phyloP scores from a whole-genome alignment of 306 rosid genomes.

The Prosopis cineraria region DNA sequence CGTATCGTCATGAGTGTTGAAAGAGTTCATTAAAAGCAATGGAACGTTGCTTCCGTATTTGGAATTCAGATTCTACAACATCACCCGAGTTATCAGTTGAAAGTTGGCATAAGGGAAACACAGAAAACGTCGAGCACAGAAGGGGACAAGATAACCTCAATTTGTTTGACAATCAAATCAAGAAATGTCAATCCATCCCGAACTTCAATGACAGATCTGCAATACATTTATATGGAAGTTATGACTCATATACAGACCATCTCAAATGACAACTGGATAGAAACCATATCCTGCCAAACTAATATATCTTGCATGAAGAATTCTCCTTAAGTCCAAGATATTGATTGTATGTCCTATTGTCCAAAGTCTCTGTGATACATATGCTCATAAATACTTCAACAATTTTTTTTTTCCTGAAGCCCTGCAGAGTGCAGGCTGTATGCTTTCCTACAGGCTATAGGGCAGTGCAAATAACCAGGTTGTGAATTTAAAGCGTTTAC shows the following conservation, averaged over 20 bases:
- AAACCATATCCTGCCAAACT: not conserved
- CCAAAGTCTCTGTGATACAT: not conserved
- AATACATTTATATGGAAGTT: conserved; percentile 29
- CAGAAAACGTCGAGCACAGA: conserved; percentile 24
- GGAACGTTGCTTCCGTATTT: conserved; percentile 93
- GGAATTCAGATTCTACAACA: conserved; percentile 73
- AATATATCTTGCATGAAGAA: not conserved
- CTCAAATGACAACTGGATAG: conserved; percentile 4
- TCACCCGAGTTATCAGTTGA: conserved; percentile 18
- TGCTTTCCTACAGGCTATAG: not conserved
- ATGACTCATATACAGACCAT: not conserved
- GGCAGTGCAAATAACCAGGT: conserved; percentile 23
- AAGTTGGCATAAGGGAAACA: conserved; percentile 13
- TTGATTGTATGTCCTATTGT: conserved; percentile 4
- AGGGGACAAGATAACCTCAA: conserved; percentile 63
- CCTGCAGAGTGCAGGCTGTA: not conserved
- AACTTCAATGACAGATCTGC: conserved; percentile 99
- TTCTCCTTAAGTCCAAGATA: not conserved
- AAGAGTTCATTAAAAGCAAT: conserved; percentile 93
- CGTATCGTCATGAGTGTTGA: conserved; percentile 96
- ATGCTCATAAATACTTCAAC: conserved; percentile 12
- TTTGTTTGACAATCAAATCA: conserved; percentile 91
- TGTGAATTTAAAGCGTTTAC: not conserved
- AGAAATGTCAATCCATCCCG: conserved; percentile 94
- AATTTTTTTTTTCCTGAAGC: not conserved